These are phyloP conservation scores for Stephanocyclus meneghinianus DNA, from an alignment of 352 stramenopile genomes.

Conservation along the genomic window DNA sequence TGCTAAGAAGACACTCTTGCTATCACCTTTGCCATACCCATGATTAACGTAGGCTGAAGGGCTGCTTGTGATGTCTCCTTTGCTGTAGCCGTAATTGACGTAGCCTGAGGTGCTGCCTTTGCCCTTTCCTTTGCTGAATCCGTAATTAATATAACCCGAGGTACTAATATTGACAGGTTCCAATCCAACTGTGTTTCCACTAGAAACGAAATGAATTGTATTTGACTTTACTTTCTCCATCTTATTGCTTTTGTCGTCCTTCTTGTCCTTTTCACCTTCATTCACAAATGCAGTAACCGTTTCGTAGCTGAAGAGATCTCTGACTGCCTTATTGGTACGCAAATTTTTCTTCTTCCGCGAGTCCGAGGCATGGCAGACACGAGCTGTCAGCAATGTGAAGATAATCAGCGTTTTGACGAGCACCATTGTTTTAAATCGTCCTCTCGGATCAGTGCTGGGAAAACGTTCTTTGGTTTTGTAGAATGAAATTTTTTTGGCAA, in stretches of 20 bases:
- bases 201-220: no score
- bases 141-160: not conserved
- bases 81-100: constrained; percentile 2
- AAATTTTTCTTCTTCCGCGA: not conserved
- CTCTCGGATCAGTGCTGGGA: no score
- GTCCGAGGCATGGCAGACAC: not conserved
- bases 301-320: not conserved
- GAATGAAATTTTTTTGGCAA: no score
- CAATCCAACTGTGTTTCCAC: not conserved
- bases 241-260: not conserved
- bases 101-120: no score
- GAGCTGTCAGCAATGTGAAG: not conserved
- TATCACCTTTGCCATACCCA: not conserved
- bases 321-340: not conserved
- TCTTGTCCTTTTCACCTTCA: not conserved
- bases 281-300: not conserved
- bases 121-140: not conserved
- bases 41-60: no score
- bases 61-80: not conserved
- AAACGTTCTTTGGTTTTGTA: no score
- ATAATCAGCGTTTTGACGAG: not conserved
- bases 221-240: not conserved
- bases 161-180: not conserved
- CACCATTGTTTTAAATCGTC: not conserved
- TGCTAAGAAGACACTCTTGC: not conserved